Base-by-base conservation (phyloP, 345 rosid species). In the Physaria fendleri region DNA sequence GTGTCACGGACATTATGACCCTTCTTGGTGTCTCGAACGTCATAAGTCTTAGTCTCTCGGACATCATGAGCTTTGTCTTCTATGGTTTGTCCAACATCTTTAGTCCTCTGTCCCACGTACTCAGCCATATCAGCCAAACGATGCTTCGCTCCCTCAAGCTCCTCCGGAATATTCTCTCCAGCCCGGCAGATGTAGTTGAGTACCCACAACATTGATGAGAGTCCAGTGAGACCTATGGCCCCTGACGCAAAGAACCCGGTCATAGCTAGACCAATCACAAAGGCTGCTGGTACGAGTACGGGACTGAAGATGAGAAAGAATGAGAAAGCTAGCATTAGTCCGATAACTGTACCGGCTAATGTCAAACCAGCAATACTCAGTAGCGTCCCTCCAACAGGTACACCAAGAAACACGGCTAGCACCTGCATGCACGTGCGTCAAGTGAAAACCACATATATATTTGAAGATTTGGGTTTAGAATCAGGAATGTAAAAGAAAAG, bases 291-390 rank as follows among this genome's bases (percentile, higher is more conserved):
- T 22, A 88, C 87, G 2, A 92, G 64, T 32, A 92, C 77, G 0
- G 89, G 98, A 76, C 97, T 88, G 76, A 77, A 86, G 46, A 92
- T 59, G 34, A 92, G 34, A 30, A 92, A 76, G 28, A 86, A 50
- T 1, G 95, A 93, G 8, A 87, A 81, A 18, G 85, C 61, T 27
- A 85, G 59, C 5, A 74, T 61, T 12, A 84, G 77, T 38, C 85
- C 95, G 5, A 81, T 83, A 9, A 86, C 48, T 3, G 95, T 76
- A n/a, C 83, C 88, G 0, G 79, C 65, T 18, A 88, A 73, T n/a
- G 82, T 76, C 56, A 85, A 18, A 5, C 93, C 96, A 1, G 93
- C 78, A 2, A 88, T 70, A 15, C 79, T 74, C 15, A 88, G 82
- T 40, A 92, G 78, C 11, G 83, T 73, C 15, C 90, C 85, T 22